Evolutionary conservation across 768 basidiomycete genomes (phyloP), one percentile per base, ranked within the genome.

Genomic region (Pulveroboletus ravenelii): DNA sequence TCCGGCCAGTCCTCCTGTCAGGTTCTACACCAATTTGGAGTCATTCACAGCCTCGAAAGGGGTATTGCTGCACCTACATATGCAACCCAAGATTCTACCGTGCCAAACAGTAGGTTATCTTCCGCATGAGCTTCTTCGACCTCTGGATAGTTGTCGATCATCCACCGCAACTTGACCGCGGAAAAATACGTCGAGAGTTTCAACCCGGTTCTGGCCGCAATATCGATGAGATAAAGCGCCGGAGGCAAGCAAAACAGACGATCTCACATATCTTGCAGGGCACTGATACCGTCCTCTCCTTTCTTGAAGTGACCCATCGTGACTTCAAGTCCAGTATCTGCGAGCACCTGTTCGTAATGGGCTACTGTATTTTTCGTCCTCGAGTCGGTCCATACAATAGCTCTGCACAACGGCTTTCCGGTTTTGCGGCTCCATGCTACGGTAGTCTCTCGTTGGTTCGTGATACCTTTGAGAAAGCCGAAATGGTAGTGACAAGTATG

Each of bases 131-230:
- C 94, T 38, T 79, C 75, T 31, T 76, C 69, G 48, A 98, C 92
- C 29, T 83, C 80, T 4, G 78, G 75, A 62, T 86, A 71, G 64
- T 97, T 83, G 66, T 95, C 89, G 54, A 95, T 82, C 88, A 99
- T 92, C 95, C 95, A 99, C 40, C 89, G 82, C 55, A 96, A 76
- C 72, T 97, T 98, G 67, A 96, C 86, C 15, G 87, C 95, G 20
- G 94, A 96, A 72, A 99, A 99, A 72, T 99, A 99, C 0, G 95
- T 98, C 14, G 94, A 96, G 8, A 97, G 76, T n/a, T 88, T 89
- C 35, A 96, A 80, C 31, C 94, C 94, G 42, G 93, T 94, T 53
- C 90, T 95, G 56, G 46, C 5, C 10, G 31, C 20, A 45, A 25
- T 3, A 29, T 41, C 6, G 27, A 41, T 41, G 12, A 52, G 41